Evolutionary conservation across 116 monocot species (phyloP).

Genomic region (Iris pallida): DNA sequence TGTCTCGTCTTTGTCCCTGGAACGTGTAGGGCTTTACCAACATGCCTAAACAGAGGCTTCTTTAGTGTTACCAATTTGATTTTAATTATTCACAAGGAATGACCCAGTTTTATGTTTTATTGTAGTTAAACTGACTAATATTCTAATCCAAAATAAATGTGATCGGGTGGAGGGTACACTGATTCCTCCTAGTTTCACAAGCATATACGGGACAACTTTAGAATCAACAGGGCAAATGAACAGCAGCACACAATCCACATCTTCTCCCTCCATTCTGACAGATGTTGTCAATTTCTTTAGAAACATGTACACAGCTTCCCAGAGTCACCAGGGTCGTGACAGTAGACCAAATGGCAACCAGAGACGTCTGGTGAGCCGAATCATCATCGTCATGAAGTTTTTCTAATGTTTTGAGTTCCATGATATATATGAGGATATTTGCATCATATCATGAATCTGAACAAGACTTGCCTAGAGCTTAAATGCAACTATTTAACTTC

Average conservation of each 20-base stretch:
- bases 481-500: too few species aligned
- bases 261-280: conserved; percentile 12
- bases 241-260: conserved; percentile 1
- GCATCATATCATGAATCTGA: conserved; percentile 16
- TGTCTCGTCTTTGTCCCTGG: too few species aligned
- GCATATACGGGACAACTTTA: conserved; percentile 1
- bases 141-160: too few species aligned
- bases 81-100: too few species aligned
- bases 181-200: conserved; percentile 11
- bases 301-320: conserved; percentile 2
- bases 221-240: conserved; percentile 4
- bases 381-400: too few species aligned
- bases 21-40: too few species aligned
- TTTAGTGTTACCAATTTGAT: too few species aligned
- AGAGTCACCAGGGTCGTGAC: conserved; percentile 7
- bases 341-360: background rate
- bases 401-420: conserved; percentile 21
- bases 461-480: background rate
- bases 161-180: too few species aligned
- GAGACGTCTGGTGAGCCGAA: conserved; percentile 6
- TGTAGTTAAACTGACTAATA: too few species aligned
- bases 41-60: too few species aligned
- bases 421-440: conserved; percentile 27
- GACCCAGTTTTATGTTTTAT: too few species aligned
- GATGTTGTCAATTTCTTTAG: conserved; percentile 12